phyloP scores from a whole-genome alignment of 192 early-diverging fungal genomes.

The Paraglomus occultum region DNA sequence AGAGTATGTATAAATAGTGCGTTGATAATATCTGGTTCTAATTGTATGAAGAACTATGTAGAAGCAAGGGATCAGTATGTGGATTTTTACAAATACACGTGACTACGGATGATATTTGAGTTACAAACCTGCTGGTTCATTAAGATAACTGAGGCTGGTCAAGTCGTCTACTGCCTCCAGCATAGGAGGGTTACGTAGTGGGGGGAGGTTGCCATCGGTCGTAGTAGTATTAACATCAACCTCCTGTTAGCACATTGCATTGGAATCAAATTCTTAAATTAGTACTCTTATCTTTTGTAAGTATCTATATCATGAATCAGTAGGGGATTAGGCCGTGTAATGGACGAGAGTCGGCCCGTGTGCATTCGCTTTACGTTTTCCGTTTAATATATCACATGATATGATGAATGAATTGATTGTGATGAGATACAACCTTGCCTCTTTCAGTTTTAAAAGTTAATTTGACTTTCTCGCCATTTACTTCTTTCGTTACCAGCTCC shows the following conservation, averaged over 20 bases:
- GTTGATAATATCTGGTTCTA: constrained; percentile 81
- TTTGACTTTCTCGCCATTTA: constrained; percentile 56
- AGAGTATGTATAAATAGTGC: constrained; percentile 98
- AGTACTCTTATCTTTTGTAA: too few relatives aligned
- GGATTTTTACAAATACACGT: constrained; percentile 15
- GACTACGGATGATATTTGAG: not conserved
- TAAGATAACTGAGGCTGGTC: constrained; percentile 91
- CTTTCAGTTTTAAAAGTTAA: constrained; percentile 62
- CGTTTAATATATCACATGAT: not conserved
- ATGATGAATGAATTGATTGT: not conserved
- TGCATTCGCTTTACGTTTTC: constrained; percentile 29
- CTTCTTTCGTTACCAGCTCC: constrained; percentile 50
- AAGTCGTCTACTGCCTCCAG: constrained; percentile 89
- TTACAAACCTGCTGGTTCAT: constrained; percentile 77
- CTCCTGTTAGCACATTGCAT: constrained; percentile 57
- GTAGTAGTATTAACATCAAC: constrained; percentile 70
- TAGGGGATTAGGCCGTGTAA: too few relatives aligned
- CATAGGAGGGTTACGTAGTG: constrained; percentile 89
- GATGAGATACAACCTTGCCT: constrained; percentile 46
- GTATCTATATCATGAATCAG: too few relatives aligned
- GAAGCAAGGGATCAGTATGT: not conserved
- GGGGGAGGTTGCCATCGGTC: constrained; percentile 72
- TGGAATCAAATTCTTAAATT: too few relatives aligned
- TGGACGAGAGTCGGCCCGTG: not conserved
- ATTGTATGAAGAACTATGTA: constrained; percentile 86